These are phyloP conservation scores for Silene vulgaris DNA, from an alignment of 179 eudicot species.

Conservation along the genomic window DNA sequence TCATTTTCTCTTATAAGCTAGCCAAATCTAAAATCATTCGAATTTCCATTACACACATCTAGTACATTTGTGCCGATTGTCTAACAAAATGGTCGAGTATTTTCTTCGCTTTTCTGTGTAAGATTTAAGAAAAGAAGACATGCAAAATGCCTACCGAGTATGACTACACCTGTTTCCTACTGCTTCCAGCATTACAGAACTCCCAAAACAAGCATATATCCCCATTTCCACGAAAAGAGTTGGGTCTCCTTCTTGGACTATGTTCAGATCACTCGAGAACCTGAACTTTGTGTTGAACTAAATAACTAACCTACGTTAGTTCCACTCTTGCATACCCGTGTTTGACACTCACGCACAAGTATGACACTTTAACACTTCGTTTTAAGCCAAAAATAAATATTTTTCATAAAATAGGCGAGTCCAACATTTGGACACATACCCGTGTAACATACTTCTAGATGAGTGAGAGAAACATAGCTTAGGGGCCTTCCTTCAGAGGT, in stretches of 20 bases:
- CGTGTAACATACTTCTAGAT: background rate
- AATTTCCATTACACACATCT: background rate
- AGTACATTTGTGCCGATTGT: background rate
- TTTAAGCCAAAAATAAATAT: background rate
- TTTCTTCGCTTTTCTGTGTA: constrained; percentile 8
- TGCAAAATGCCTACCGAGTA: constrained; percentile 5
- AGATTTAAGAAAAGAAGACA: constrained; percentile 9
- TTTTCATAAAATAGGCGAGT: background rate
- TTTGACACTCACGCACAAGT: background rate
- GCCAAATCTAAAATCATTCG: background rate
- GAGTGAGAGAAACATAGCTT: constrained; percentile 15
- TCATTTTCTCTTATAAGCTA: background rate
- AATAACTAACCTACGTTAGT: background rate
- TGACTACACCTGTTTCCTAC: constrained; percentile 15
- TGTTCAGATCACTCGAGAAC: constrained; percentile 12
- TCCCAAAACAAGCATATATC: constrained; percentile 1
- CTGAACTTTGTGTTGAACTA: constrained; percentile 7
- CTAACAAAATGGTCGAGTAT: background rate
- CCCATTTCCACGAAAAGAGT: constrained; percentile 6
- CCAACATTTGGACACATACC: background rate
- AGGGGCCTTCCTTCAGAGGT: constrained; percentile 44
- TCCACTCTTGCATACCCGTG: background rate
- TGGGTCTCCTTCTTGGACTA: background rate
- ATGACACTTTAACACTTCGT: background rate
- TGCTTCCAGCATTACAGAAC: constrained; percentile 9